Evolutionary conservation across 441 rosid genomes (phyloP).

Genomic region (Pelargonium myrrhifolium): DNA sequence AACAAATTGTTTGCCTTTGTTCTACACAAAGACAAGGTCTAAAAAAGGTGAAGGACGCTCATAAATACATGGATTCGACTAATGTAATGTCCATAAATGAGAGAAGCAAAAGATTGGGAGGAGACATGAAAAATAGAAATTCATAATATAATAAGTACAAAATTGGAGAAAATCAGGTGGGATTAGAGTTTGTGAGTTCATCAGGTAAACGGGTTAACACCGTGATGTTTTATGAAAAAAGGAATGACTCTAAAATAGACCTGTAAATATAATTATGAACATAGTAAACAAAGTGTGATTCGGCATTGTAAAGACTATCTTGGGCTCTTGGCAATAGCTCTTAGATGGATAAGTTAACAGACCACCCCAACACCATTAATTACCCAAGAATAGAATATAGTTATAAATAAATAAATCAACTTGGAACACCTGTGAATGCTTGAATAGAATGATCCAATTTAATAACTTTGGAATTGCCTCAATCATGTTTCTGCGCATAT

Average conservation of each 20-base stretch:
- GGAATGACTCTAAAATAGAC: not conserved
- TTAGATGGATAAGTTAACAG: not conserved
- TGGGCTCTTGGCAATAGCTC: not conserved
- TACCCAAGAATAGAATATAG: not conserved
- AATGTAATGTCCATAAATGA: not conserved
- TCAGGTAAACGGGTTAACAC: too few species aligned
- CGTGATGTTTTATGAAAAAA: too few species aligned
- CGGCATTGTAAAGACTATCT: not conserved
- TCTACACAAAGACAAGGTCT: not conserved
- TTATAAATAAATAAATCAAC: slow-evolving; percentile 17
- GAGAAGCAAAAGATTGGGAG: not conserved
- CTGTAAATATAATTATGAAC: not conserved
- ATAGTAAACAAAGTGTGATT: not conserved
- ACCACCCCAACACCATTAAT: not conserved
- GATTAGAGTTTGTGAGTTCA: too few species aligned
- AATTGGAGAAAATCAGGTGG: too few species aligned
- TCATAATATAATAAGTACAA: not conserved
- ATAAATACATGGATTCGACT: slow-evolving; percentile 3
- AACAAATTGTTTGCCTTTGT: not conserved
- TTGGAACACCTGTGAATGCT: slow-evolving; percentile 53
- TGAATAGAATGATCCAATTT: slow-evolving; percentile 68
- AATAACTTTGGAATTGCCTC: slow-evolving; percentile 71
- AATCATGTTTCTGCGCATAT: slow-evolving; percentile 48
- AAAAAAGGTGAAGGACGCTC: too few species aligned
- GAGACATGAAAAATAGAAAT: not conserved